A percentile compares a stretch with the other conserved stretches of the same genome.
These are phyloP conservation scores for Fusarium albidum DNA, from an alignment of 2,329 filamentous ascomycete genomes.

Conservation along the genomic window DNA sequence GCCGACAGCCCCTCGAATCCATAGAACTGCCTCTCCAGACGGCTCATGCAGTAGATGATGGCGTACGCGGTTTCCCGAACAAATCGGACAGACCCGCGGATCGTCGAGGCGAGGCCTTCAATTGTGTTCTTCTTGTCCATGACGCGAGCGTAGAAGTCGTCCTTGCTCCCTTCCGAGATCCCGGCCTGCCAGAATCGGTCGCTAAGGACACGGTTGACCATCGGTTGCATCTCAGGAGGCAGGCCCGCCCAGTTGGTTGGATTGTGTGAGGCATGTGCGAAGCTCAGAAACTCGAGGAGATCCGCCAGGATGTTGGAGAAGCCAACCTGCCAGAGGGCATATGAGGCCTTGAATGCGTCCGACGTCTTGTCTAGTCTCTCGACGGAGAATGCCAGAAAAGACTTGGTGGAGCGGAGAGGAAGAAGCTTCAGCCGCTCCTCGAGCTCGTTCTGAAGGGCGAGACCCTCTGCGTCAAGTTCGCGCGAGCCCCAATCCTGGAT, in stretches of 20 bases:
- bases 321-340: conserved; percentile 83
- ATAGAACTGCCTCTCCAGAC: conserved; percentile 88
- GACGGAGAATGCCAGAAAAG: conserved; percentile 89
- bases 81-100: conserved; percentile 86
- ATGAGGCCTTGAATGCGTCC: conserved; percentile 77
- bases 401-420: conserved; percentile 87
- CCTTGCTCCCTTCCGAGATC: conserved; percentile 93
- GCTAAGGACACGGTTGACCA: conserved; percentile 85
- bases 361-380: conserved; percentile 84
- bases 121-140: conserved; percentile 87
- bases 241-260: conserved; percentile 82
- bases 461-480: conserved; percentile 79
- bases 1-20: conserved; percentile 84
- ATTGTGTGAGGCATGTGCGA: conserved; percentile 92
- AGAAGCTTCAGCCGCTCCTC: conserved; percentile 78
- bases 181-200: conserved; percentile 99
- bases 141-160: conserved; percentile 94
- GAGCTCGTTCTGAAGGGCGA: conserved; percentile 79
- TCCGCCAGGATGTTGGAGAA: conserved; percentile 86
- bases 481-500: conserved; percentile 85
- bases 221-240: conserved; percentile 75
- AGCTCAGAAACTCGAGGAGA: conserved; percentile 83
- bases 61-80: conserved; percentile 95
- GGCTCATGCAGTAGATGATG: conserved; percentile 92
- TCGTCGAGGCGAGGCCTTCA: conserved; percentile 92